Percentiles rank a stretch among this genome's conserved stretches.
Evolutionary conservation across 2,329 filamentous ascomycete species (phyloP).

Genomic region (Colletotrichum sp.): DNA sequence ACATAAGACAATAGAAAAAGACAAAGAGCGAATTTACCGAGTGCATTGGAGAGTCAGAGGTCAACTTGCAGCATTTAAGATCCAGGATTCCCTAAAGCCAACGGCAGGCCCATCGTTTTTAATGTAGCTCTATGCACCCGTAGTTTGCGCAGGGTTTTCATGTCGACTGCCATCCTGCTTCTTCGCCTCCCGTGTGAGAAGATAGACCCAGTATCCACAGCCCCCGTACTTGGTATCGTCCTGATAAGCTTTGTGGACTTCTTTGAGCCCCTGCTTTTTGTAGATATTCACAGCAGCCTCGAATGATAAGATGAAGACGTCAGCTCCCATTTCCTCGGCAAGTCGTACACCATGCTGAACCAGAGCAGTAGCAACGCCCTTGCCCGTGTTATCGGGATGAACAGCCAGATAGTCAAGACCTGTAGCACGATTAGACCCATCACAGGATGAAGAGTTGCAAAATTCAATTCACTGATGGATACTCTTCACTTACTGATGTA

Average conservation of each 20-base stretch:
- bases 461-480: not conserved
- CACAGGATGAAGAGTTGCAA: not conserved
- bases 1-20: not conserved
- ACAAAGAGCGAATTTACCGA: not conserved
- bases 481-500: conserved; percentile 18
- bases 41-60: not conserved
- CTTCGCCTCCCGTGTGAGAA: not conserved
- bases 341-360: conserved; percentile 27
- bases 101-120: not conserved
- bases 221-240: conserved; percentile 24
- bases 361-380: conserved; percentile 28
- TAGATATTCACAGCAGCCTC: conserved; percentile 26
- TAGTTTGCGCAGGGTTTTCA: not conserved
- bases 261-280: conserved; percentile 26
- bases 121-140: not conserved
- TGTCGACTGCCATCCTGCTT: not conserved
- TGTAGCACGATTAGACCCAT: not conserved
- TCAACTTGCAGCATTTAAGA: not conserved
- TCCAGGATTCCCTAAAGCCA: not conserved
- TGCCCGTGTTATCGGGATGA: conserved; percentile 29
- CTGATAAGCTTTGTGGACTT: conserved; percentile 26
- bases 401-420: conserved; percentile 32
- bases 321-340: conserved; percentile 27
- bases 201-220: not conserved
- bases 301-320: conserved; percentile 27